Percentiles rank a stretch among this genome's conserved stretches.
Evolutionary conservation across 768 basidiomycete genomes (phyloP).

Genomic region (Daedalea quercina): DNA sequence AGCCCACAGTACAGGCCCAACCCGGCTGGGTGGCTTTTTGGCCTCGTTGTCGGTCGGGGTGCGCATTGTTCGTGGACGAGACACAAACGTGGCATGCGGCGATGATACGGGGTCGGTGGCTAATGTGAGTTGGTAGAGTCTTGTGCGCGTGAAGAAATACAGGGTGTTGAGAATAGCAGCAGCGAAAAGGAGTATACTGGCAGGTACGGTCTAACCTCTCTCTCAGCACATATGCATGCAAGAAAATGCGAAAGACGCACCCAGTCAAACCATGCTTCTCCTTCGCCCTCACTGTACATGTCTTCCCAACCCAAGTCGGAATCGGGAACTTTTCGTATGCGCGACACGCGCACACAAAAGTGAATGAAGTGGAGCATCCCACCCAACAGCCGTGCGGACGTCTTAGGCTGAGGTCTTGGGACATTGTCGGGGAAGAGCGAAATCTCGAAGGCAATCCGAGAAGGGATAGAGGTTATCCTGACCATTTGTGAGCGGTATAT

Average conservation of each 20-base stretch:
- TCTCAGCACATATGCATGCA: conserved; percentile 2
- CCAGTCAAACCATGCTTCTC: conserved; percentile 75
- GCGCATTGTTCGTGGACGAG: conserved; percentile 20
- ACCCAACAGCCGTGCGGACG: conserved; percentile 61
- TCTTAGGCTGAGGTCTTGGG: conserved; percentile 61
- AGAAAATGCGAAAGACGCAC: conserved; percentile 29
- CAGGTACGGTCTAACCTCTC: conserved; percentile 50
- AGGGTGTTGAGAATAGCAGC: conserved; percentile 53
- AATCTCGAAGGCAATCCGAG: conserved; percentile 70
- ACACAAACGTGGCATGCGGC: conserved; percentile 63
- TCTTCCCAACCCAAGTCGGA: conserved; percentile 77
- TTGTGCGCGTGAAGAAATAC: conserved; percentile 65
- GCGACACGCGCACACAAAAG: conserved; percentile 55
- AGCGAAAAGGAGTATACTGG: conserved; percentile 48
- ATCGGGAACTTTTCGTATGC: conserved; percentile 49
- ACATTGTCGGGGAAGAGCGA: conserved; percentile 78
- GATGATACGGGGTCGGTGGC: conserved; percentile 62
- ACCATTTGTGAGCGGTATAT: background rate
- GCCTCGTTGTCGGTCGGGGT: conserved; percentile 29
- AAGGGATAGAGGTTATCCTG: conserved; percentile 63
- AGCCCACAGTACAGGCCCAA: conserved; percentile 28
- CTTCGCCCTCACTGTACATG: conserved; percentile 61
- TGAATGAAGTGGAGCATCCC: conserved; percentile 61
- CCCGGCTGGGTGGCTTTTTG: conserved; percentile 30
- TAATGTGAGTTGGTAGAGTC: conserved; percentile 61